Base-by-base conservation (phyloP, 768 basidiomycete species). In the Mycena galopus region DNA sequence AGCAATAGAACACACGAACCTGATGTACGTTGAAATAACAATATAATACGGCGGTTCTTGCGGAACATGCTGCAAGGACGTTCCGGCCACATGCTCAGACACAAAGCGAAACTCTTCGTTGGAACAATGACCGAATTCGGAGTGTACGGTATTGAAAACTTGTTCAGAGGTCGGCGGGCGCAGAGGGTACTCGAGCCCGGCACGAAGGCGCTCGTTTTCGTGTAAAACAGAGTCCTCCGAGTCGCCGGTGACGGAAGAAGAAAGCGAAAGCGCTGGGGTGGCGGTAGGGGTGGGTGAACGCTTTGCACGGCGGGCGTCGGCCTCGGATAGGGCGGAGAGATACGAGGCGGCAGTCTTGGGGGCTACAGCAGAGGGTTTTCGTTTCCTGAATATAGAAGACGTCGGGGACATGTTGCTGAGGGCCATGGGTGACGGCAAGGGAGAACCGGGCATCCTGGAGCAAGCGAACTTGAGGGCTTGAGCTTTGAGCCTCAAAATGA, bases 11-110 rank as follows among this genome's bases (percentile, higher is more conserved):
- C 10, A 33, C 14, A 65, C 69, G 12, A 33, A 74, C 73, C 73
- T 75, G 82, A 97, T 87, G 80, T 98, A 99, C 7, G 96, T 97
- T 11, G 94, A 92, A 72, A 99, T 82, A 51, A 98, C 88, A 78
- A 98, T 92, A 82, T 96, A 96, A 80, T 98, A 96, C 0, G 95
- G 94, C 4, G 97, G 97, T 78, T 97, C 95, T 74, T 93, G 90
- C 72, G 94, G 92, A 67, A 89, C 82, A 77, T 90, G 88, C 65
- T 85, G 83, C 70, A 94, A 79, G 2, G 88, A 82, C 9, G 84
- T 80, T 17, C 87, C 88, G 2, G 82, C 81, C 12, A 86, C 83
- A 79, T 95, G 92, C 72, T 89, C 85, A 1, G 93, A 93, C 16
- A 84, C 88, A 75, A 90, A 87, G n/a, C 96, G 87, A 79, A 90